Conservation (phyloP, 192 early-diverging fungal genomes). For the Coemansia sp. region DNA sequence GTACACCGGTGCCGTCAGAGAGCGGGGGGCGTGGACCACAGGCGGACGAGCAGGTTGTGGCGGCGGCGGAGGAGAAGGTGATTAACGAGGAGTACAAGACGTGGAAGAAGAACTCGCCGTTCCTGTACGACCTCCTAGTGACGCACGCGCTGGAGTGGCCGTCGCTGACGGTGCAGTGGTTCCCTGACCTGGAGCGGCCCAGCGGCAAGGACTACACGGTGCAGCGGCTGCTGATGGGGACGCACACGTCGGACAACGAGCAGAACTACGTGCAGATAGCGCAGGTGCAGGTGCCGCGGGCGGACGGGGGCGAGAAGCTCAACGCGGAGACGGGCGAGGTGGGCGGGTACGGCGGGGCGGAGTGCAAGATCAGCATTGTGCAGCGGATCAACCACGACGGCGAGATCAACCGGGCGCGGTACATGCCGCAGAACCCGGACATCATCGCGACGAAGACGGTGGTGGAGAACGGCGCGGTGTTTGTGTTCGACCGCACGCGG, state of each 20-base stretch:
- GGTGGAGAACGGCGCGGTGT: constrained; percentile 80
- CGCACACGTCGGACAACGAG: constrained; percentile 95
- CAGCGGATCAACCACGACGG: constrained; percentile 97
- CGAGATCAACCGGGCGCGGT: constrained; percentile 97
- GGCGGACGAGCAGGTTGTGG: constrained; percentile 39
- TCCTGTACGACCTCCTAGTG: constrained; percentile 96
- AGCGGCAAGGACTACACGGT: constrained; percentile 89
- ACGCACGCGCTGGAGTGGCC: constrained; percentile 99
- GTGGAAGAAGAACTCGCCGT: constrained; percentile 99
- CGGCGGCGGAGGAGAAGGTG: constrained; percentile 63
- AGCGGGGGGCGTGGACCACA: constrained; percentile 15
- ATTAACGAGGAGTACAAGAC: constrained; percentile 98
- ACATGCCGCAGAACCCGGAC: constrained; percentile 94
- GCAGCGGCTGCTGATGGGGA: constrained; percentile 90
- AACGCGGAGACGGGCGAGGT: constrained; percentile 77
- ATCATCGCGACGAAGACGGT: constrained; percentile 95
- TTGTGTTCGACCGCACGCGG: constrained; percentile 93
- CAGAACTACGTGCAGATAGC: constrained; percentile 98
- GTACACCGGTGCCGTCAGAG: constrained; percentile 45
- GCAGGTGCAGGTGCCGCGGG: constrained; percentile 81
- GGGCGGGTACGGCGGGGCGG: constrained; percentile 78
- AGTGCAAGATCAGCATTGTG: constrained; percentile 80
- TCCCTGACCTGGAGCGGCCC: constrained; percentile 90
- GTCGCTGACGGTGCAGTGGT: constrained; percentile 96
- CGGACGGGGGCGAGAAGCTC: constrained; percentile 61